These are phyloP conservation scores for Pythium pyrilobum DNA, from an alignment of 352 stramenopile species.

Conservation along the genomic window DNA sequence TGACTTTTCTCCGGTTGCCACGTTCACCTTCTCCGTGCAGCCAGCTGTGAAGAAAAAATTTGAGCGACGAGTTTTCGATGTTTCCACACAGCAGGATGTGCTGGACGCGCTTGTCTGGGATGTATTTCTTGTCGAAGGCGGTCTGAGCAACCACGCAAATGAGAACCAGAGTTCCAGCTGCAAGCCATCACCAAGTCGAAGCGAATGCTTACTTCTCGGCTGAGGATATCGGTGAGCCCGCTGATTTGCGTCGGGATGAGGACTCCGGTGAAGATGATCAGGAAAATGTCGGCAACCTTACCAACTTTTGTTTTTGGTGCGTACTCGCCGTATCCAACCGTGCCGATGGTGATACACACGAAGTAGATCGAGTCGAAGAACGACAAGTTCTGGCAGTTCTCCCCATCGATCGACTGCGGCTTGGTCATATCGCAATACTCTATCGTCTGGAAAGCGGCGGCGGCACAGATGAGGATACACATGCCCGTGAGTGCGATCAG, in stretches of 20 bases:
- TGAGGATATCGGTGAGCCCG: constrained; percentile 63
- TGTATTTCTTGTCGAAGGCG: constrained; percentile 76
- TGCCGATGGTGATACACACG: constrained; percentile 80
- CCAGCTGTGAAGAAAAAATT: constrained; percentile 81
- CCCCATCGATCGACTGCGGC: background rate
- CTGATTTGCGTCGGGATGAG: constrained; percentile 71
- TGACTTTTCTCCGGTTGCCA: constrained; percentile 48
- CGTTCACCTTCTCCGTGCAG: constrained; percentile 60
- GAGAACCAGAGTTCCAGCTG: background rate
- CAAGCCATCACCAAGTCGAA: background rate
- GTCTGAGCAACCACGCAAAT: constrained; percentile 28
- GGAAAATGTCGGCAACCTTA: constrained; percentile 57
- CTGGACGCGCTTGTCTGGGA: constrained; percentile 48
- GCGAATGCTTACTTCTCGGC: constrained; percentile 40
- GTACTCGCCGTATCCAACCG: constrained; percentile 76
- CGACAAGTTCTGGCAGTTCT: constrained; percentile 59
- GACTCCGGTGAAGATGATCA: constrained; percentile 66
- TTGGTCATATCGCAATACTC: constrained; percentile 43
- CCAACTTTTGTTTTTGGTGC: constrained; percentile 55
- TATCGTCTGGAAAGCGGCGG: constrained; percentile 58
- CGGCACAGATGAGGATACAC: constrained; percentile 62
- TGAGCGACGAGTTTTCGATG: constrained; percentile 56
- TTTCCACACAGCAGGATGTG: constrained; percentile 80
- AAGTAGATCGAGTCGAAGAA: constrained; percentile 82
- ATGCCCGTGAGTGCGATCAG: constrained; percentile 48